These are phyloP conservation scores for Apiotrichum domesticum DNA, from an alignment of 1,284 basidiomycete genomes.

Conservation along the genomic window DNA sequence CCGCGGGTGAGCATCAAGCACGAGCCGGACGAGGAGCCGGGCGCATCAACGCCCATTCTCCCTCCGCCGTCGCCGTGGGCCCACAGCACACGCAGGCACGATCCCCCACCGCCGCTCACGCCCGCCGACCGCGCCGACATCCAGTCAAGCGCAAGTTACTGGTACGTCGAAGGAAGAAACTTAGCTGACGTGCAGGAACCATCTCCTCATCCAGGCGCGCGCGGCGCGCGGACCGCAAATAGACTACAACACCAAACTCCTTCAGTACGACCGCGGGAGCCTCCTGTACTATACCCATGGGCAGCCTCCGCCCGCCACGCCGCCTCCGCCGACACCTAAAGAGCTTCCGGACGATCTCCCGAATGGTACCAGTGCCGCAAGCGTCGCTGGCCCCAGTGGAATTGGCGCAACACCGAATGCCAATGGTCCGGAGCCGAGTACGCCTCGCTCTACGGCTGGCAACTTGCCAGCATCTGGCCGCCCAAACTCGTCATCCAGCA, in stretches of 20 bases:
- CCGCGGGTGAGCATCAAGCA: constrained; percentile 4
- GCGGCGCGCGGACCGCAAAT: constrained; percentile 43
- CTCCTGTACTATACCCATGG: constrained; percentile 38
- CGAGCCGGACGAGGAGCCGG: background rate
- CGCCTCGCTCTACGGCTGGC: too few species aligned
- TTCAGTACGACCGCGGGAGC: constrained; percentile 34
- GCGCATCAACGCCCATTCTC: background rate
- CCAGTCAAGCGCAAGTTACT: constrained; percentile 12
- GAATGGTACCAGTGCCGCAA: background rate
- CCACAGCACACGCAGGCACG: constrained; percentile 1
- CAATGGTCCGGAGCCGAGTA: too few species aligned
- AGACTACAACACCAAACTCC: constrained; percentile 44
- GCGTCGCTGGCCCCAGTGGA: too few species aligned
- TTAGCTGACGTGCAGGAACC: constrained; percentile 35
- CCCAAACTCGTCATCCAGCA: background rate
- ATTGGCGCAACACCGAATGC: too few species aligned
- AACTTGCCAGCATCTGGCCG: too few species aligned
- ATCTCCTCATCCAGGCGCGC: constrained; percentile 41
- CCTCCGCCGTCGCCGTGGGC: background rate
- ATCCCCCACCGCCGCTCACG: constrained; percentile 10
- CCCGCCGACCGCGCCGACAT: constrained; percentile 5
- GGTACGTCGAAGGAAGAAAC: constrained; percentile 1
- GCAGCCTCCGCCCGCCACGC: constrained; percentile 9
- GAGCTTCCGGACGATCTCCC: background rate
- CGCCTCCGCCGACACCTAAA: background rate